These are phyloP conservation scores for Yamadazyma aaseri DNA, from an alignment of 1,139 yeast species.

Conservation along the genomic window DNA sequence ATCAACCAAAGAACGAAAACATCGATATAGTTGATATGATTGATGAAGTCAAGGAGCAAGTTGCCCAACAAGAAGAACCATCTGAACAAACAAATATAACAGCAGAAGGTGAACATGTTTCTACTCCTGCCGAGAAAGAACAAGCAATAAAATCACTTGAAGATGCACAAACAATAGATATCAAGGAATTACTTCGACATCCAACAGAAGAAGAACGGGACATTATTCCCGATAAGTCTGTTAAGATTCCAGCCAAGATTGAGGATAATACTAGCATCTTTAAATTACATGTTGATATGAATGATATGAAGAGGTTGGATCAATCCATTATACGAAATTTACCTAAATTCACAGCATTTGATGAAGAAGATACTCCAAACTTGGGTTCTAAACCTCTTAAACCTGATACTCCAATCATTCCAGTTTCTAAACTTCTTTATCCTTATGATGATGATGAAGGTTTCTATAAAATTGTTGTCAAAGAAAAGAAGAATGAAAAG, in stretches of 20 bases:
- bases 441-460: constrained; percentile 63
- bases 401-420: constrained; percentile 22
- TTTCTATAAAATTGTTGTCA: constrained; percentile 61
- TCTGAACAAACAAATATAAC: constrained; percentile 3
- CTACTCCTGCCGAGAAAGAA: neutral
- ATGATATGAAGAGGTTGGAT: constrained; percentile 54
- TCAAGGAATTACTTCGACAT: constrained; percentile 10
- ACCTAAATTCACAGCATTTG: constrained; percentile 55
- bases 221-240: neutral
- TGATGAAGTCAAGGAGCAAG: constrained; percentile 1
- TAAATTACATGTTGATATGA: constrained; percentile 52
- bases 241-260: constrained; percentile 10
- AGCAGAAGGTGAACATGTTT: constrained; percentile 2
- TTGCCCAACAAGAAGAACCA: constrained; percentile 1
- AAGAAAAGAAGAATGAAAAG: constrained; percentile 31
- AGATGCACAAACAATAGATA: constrained; percentile 14
- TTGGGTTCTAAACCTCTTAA: constrained; percentile 21
- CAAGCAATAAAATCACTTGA: constrained; percentile 3
- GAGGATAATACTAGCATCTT: constrained; percentile 41
- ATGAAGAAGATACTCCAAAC: constrained; percentile 24
- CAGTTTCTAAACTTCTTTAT: constrained; percentile 59
- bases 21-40: constrained; percentile 6
- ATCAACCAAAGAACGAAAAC: constrained; percentile 9
- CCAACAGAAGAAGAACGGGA: constrained; percentile 8
- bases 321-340: constrained; percentile 53